Base-by-base conservation (phyloP, 495 filamentous ascomycete genomes). In the Penicillium psychrofluorescens region DNA sequence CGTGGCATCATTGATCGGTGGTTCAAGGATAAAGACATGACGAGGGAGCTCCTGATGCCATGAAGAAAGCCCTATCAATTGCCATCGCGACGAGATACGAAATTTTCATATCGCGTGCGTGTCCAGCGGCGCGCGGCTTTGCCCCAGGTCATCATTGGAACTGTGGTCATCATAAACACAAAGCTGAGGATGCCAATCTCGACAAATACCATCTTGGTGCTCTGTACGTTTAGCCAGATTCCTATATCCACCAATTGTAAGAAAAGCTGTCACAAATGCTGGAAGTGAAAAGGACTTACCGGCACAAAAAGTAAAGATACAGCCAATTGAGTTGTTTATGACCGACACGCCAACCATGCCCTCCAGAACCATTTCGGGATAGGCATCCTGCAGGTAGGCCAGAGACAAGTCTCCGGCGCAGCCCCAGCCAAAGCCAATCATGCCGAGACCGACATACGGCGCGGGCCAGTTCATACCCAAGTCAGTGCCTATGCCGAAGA, bases 351-450 rank as follows among this genome's bases (percentile, higher is more conserved):
- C 59, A 7, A 62, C 62, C 62, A 65, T 65, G 10, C 62, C 62
- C 41, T 65, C 61, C 2, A 65, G 38, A 8, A 65, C 55, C 50
- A 57, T 61, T 2, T 61, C 55, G 2, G 59, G 59, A 32, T 66
- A 66, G 1, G 56, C 54, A 35, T 66, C 62, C 55, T 56, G 53
- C 30, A 56, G 41, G 36, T 61, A 61, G 9, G 58, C 50, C 58
- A 61, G 61, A 50, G 51, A 54, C 30, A 63, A 43, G 46, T 63
- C 63, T 16, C 62, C 63, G 1, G 55, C 57, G 31, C 62, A 63
- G 30, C 63, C 62, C 59, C 59, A 63, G 14, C 61, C 62, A 35
- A 66, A 64, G 16, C 59, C 63, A 36, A 62, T 61, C 29, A 63
- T 42, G 13, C 53, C 62, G 35, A 66, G 38, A 6, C 59, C 62